phyloP scores from a whole-genome alignment of 1,284 basidiomycete species.

The Marasmius fiardii region DNA sequence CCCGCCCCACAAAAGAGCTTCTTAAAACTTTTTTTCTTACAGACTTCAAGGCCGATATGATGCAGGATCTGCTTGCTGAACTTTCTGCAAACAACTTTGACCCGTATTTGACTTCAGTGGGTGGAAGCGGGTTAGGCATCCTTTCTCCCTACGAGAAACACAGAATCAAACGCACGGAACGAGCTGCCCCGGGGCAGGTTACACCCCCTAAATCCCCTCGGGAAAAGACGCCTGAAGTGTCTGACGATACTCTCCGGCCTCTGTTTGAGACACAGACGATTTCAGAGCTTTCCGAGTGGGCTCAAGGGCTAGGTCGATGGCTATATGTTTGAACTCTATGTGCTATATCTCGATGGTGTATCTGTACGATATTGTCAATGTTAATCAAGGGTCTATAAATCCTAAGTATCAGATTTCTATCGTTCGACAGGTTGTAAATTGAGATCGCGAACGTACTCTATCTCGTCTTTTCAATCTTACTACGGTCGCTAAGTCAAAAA shows the following conservation, averaged over 20 bases:
- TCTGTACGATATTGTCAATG: not conserved
- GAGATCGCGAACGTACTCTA: not conserved
- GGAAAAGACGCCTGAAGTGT: slow-evolving; percentile 20
- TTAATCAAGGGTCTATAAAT: not conserved
- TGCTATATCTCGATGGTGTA: not conserved
- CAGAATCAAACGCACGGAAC: slow-evolving; percentile 24
- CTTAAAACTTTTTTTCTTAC: slow-evolving; percentile 1
- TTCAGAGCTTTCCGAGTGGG: slow-evolving; percentile 55
- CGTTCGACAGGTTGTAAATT: not conserved
- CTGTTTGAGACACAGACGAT: slow-evolving; percentile 46
- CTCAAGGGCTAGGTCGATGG: slow-evolving; percentile 57
- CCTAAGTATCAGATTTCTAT: not conserved
- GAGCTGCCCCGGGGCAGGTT: slow-evolving; percentile 34
- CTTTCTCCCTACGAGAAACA: slow-evolving; percentile 61
- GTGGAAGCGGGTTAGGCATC: slow-evolving; percentile 89
- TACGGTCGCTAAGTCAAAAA: not conserved
- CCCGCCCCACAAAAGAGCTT: not conserved
- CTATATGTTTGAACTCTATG: slow-evolving; percentile 47
- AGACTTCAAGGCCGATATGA: slow-evolving; percentile 63
- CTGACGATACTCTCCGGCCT: slow-evolving; percentile 33
- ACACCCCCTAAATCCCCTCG: slow-evolving; percentile 51
- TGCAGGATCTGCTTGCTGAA: slow-evolving; percentile 55
- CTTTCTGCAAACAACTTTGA: slow-evolving; percentile 71
- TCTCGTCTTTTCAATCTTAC: not conserved
- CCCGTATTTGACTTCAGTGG: slow-evolving; percentile 90